Conservation (phyloP, 306 rosid genomes). For the Crotalaria pallida region DNA sequence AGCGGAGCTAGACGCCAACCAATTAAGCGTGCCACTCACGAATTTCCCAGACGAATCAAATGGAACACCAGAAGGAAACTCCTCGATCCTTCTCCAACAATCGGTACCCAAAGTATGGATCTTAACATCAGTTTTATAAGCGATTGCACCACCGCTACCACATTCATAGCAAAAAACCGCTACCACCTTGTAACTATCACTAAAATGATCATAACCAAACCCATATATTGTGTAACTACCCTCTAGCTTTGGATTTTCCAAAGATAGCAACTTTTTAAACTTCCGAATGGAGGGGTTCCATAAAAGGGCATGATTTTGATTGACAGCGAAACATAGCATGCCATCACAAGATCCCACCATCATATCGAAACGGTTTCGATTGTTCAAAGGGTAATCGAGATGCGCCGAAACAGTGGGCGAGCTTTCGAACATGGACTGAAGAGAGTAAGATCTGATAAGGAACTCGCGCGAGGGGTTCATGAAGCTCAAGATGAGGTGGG, state of each 20-base stretch:
- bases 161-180: neutral
- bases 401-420: neutral
- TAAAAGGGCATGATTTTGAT: neutral
- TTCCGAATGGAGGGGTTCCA: slow-evolving; percentile 30
- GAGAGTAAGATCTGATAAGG: neutral
- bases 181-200: slow-evolving; percentile 25
- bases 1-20: neutral
- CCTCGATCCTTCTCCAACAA: slow-evolving; percentile 27
- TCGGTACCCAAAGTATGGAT: slow-evolving; percentile 15
- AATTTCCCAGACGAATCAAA: neutral
- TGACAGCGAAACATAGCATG: slow-evolving; percentile 14
- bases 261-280: slow-evolving; percentile 11
- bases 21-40: slow-evolving; percentile 31
- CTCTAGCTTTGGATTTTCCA: neutral
- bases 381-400: neutral
- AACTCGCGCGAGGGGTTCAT: neutral
- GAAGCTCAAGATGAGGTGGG: neutral
- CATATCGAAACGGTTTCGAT: neutral
- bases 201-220: slow-evolving; percentile 27
- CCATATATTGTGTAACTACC: neutral
- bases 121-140: neutral
- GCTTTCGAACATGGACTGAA: neutral
- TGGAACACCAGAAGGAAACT: neutral
- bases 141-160: neutral
- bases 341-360: slow-evolving; percentile 32